Percentiles rank a stretch among this genome's conserved stretches.
phyloP scores from a whole-genome alignment of 306 rosid species.

The Hippophae gyantsensis region DNA sequence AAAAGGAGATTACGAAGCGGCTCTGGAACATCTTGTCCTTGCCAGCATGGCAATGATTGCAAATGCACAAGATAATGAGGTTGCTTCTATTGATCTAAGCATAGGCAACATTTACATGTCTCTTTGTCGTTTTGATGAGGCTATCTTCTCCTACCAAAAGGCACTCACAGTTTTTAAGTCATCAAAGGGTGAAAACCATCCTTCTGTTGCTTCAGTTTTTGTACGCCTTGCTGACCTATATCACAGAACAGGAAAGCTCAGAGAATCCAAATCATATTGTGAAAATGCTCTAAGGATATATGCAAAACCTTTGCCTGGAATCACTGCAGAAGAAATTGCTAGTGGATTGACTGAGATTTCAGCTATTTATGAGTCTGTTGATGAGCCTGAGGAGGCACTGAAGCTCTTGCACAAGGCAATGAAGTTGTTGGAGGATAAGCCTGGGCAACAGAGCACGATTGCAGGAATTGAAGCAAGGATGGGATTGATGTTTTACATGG shows the following conservation, averaged over 20 bases:
- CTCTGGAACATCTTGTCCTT: slow-evolving; percentile 92
- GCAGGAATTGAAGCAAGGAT: slow-evolving; percentile 95
- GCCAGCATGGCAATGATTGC: slow-evolving; percentile 99
- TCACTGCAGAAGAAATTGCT: slow-evolving; percentile 80
- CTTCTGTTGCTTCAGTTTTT: slow-evolving; percentile 80
- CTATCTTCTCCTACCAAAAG: slow-evolving; percentile 93
- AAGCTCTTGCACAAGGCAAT: slow-evolving; percentile 74
- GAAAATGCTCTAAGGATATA: slow-evolving; percentile 89
- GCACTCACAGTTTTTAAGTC: slow-evolving; percentile 93
- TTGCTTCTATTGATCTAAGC: slow-evolving; percentile 91
- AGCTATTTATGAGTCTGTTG: slow-evolving; percentile 85
- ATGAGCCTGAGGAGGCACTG: slow-evolving; percentile 92
- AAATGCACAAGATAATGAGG: slow-evolving; percentile 82
- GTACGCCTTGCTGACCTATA: slow-evolving; percentile 94
- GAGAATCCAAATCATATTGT: slow-evolving; percentile 90
- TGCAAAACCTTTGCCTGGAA: slow-evolving; percentile 93
- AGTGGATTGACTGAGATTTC: slow-evolving; percentile 88
- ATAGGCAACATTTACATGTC: slow-evolving; percentile 92
- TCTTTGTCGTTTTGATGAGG: slow-evolving; percentile 92
- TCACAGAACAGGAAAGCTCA: slow-evolving; percentile 89
- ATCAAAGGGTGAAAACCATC: slow-evolving; percentile 86
- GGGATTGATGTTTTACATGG: slow-evolving; percentile 94
- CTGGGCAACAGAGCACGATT: slow-evolving; percentile 93
- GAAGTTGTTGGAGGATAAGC: slow-evolving; percentile 92
- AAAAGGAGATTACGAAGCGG: slow-evolving; percentile 75